Evolutionary conservation across 805 yeast species (phyloP), one percentile per base, ranked within the genome.

Genomic region (Huiozyma sinensis): DNA sequence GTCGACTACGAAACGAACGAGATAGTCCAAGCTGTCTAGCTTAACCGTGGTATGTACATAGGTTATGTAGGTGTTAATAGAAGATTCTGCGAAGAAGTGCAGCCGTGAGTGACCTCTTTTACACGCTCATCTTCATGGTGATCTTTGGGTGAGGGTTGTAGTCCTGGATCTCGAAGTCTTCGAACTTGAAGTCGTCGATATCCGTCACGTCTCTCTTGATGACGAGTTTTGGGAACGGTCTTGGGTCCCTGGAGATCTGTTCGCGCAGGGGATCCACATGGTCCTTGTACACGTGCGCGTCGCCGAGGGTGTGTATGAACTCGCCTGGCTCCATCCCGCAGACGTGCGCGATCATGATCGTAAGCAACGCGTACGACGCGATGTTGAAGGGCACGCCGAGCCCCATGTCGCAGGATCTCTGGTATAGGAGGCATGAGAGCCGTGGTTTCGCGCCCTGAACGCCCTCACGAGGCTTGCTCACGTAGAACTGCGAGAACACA

Each of bases 341-440:
- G n/a, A 92, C 83, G 49, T 85, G 86, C 2, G 99, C 98, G 50
- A 92, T 83, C 97, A 92, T 90, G 54, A 76, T 81, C 1, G 97
- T 89, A 48, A 92, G 71, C 44, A 92, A 69, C 0, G 98, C 95
- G 60, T 92, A 92, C 0, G 97, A 87, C 0, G 99, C 98, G 57
- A 92, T 92, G 61, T 92, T 92, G 65, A 92, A 92, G 0, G 99
- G 99, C 24, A 92, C 97, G 10, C 99, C 99, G n/a, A 92, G 74
- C 0, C 99, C 99, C 96, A 92, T 89, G 60, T 92, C 99, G 65
- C 97, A 90, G n/a, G 95, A 84, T 56, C 99, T 77, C 67, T 92
- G 99, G 65, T 92, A 92, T 69, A 92, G 69, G 46, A 83, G 75
- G 62, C 98, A 92, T 9, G 92, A 83, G 44, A 92, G 72, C 55